Base-by-base conservation (phyloP, 1,284 basidiomycete genomes). In the Coniferiporia weirii region DNA sequence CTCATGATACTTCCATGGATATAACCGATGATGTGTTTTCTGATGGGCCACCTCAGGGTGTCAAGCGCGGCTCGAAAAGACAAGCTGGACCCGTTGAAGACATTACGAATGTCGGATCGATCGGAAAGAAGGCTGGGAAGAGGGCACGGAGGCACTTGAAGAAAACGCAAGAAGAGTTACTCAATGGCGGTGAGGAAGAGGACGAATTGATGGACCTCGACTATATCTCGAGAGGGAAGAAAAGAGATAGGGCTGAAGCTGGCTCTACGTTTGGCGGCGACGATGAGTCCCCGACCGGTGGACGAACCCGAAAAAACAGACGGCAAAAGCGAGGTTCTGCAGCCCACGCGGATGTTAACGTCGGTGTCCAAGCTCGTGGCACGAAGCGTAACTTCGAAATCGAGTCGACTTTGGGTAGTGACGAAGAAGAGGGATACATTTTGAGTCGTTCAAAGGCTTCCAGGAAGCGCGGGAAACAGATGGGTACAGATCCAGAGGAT, bases 161-260 rank as follows among this genome's bases (percentile, higher is more conserved):
- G n/a, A 61, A 52, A 50, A n/a, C 40, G 13, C 46, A 52, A 13
- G 60, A 58, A 17, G 45, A 17, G 10, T 19, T 56, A 12, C 17
- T 61, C 13, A 36, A 43, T 46, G 54, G 45, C 5, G 57, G 62
- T 17, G 40, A 49, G 12, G 54, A 52, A 13, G 51, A 57, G 10
- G 55, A 56, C 61, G 22, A 57, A 35, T 13, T 63, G 47, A 72
- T 73, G 72, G 68, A 64, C 34, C 64, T 69, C 19, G 67, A 68
- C 1, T 61, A 65, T n/a, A 61, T 66, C 13, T 70, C 71, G 60
- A 64, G 87, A 63, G 89, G 89, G 32, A 87, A 80, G 75, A 91
- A 91, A 72, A 80, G 89, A 58, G 86, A 86, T 69, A 84, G 85
- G 51, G 77, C 79, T 13, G 87, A 89, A 66, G 85, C 84, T 56